Evolutionary conservation across 108 stramenopile species (phyloP), one percentile per base, ranked within the genome.

Genomic region (Nannochloropsis granulata): DNA sequence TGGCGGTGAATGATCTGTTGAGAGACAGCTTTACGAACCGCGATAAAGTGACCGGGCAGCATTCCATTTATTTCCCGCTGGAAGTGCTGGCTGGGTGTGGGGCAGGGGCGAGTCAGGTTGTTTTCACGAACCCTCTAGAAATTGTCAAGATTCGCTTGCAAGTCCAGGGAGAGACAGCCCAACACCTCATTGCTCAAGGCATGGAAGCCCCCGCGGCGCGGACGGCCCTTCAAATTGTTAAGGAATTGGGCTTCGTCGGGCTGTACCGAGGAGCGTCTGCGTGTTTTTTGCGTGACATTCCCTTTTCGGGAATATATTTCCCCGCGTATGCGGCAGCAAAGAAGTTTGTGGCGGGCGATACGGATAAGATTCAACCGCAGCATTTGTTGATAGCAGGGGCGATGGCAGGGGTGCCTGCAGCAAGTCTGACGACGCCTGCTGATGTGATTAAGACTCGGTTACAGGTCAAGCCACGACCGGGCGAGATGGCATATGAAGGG

Each of bases 361-460:
- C 81, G 12, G 78, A 84, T 13, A 79, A 85, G 82, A 82, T 44
- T 42, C 26, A 79, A 34, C 79, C 85, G 7, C 79, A 82, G 78
- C 44, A 83, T n/a, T 83, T 86, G 25, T 82, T 92, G 19, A 14
- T 90, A 12, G 90, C 91, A 12, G 92, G 92, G 2, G 83, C 85
- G 34, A 78, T 91, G 19, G 91, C 92, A 5, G 92, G 89, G 13
- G 90, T 82, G 0, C 86, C 90, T 78, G 90, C 91, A 12, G 88
- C 91, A 10, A 87, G 87, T 43, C 43, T 89, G 78, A 86, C 89
- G 14, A 92, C 92, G 24, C 92, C 92, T 16, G 88, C 91, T 14
- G 92, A 92, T 86, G 87, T 91, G 2, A 79, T 92, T 81, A 92
- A 92, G 84, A 90, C 91, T 5, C 44, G 91, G 16, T 82, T 92